phyloP scores from a whole-genome alignment of 305 asterid genomes.

The Rubia occidens region DNA sequence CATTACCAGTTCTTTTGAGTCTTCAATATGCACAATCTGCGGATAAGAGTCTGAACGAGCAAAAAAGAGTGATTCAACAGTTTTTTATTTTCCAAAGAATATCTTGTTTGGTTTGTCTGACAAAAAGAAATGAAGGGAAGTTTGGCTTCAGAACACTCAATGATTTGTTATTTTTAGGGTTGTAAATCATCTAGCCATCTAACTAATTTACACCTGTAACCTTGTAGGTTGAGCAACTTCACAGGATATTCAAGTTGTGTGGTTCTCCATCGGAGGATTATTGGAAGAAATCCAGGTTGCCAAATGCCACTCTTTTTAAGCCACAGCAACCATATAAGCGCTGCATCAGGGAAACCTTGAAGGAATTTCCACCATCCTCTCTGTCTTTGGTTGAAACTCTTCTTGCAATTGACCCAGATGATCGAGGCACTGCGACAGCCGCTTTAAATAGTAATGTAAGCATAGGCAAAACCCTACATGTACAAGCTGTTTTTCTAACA shows the following conservation, averaged over 20 bases:
- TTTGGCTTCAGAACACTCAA: background rate
- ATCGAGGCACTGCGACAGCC: conserved; percentile 64
- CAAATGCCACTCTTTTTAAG: conserved; percentile 75
- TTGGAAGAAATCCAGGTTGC: conserved; percentile 77
- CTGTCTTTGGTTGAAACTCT: conserved; percentile 54
- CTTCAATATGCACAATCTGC: background rate
- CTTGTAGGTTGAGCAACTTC: conserved; percentile 79
- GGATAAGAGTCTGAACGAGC: background rate
- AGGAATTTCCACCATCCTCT: conserved; percentile 68
- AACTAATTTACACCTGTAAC: conserved; percentile 14
- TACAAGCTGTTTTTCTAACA: background rate
- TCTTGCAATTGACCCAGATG: conserved; percentile 66
- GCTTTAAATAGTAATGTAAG: conserved; percentile 74
- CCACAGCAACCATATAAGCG: conserved; percentile 87
- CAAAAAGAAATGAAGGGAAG: background rate
- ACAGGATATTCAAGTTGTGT: conserved; percentile 81
- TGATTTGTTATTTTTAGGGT: background rate
- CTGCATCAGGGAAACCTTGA: conserved; percentile 52
- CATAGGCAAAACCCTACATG: background rate
- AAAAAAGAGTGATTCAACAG: background rate
- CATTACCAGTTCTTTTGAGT: background rate
- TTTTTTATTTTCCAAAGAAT: background rate
- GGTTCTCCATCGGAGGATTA: conserved; percentile 84
- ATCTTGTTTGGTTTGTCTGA: background rate
- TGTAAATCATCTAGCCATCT: background rate